Base-by-base conservation (phyloP, 805 yeast genomes). In the Ogataea glucozyma region DNA sequence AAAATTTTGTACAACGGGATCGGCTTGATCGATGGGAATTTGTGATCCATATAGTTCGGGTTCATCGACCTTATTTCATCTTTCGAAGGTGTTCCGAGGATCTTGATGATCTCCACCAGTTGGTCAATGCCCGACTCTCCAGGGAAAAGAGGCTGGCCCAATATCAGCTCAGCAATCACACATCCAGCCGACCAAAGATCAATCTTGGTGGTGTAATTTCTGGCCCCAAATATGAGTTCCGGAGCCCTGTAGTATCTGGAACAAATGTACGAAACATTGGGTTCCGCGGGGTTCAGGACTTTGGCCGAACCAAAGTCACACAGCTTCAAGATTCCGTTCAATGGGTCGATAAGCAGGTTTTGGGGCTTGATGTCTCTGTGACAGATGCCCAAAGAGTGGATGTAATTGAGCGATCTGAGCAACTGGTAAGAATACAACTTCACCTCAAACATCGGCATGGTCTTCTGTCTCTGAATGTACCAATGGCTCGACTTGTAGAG, bases 141-240 rank as follows among this genome's bases (percentile, higher is more conserved):
- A 10, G 99, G 99, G 69, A 93, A 93, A 52, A 93, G 71, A 11
- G 99, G 99, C 63, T 89, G 97, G 13, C 99, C 98, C 44, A 93
- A 75, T 50, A 90, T 79, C 57, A 93, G 71, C 68, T 93, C 99
- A 4, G 98, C 98, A 88, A 93, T 89, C 17, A 93, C 99, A 71
- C 99, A 93, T 16, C 96, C 97, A 11, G 95, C 88, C 11, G 96
- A 87, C 99, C 99, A 93, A 36, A 93, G 80, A 64, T 93, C 99
- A 52, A 93, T 93, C 65, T 91, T 90, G 22, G 97, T 89, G 6
- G 98, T 88, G 66, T 93, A 93, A 66, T 90, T 88, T 20, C 96
- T 85, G 11, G 98, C 96, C 14, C 98, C 99, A 70, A 93, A 93
- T 47, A 93, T 93, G 55, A 93, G 78, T 67, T 93, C 99, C 0